Evolutionary conservation across 148 eudicot genomes (phyloP), one percentile per base, ranked within the genome.

Genomic region (Pouteria glomerata): DNA sequence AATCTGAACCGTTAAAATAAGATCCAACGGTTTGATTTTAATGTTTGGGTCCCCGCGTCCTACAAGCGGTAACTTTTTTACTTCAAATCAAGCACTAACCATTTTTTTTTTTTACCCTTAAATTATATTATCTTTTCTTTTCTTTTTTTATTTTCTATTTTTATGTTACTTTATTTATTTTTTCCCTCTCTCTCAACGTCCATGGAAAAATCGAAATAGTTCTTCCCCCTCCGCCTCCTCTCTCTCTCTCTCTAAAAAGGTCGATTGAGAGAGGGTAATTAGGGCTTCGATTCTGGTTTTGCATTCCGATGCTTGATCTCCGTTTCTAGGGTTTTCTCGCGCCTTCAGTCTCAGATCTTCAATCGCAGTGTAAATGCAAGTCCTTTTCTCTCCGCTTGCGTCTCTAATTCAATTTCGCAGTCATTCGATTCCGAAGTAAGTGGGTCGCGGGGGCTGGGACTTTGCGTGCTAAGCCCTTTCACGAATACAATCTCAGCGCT

Each of bases 391-490:
- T 34, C 60, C 7, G 27, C 21, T 12, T 68, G 1, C 5, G 16
- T 31, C 59, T 39, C 33, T 31, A 70, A 39, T 39, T 56, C 51
- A 55, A 70, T 23, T 30, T 56, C 63, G 31, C 13, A 55, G 35
- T 23, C 63, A 56, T 26, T 56, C 73, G 65, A 42, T 71, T 57
- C 11, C 26, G 14, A 69, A 35, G 72, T 44, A 23, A 19, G 18
- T 57, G 18, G 14, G 8, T 8, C 24, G 13, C 35, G 8, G n/a
- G n/a, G 19, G 27, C n/a, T 19, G 29, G 19, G 19, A 14, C 55
- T 23, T 70, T 31, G 24, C 14, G 11, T 41, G 31, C 19, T 42
- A 58, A 47, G 29, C 53, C 56, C 24, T 58, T 41, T 15, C 18
- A 42, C 24, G 42, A 0, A 23, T 15, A 42, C 13, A 37, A 34